Evolutionary conservation across 164 flowering plant genomes (phyloP), one percentile per base, ranked within the genome.

Genomic region (Vitis amurensis): DNA sequence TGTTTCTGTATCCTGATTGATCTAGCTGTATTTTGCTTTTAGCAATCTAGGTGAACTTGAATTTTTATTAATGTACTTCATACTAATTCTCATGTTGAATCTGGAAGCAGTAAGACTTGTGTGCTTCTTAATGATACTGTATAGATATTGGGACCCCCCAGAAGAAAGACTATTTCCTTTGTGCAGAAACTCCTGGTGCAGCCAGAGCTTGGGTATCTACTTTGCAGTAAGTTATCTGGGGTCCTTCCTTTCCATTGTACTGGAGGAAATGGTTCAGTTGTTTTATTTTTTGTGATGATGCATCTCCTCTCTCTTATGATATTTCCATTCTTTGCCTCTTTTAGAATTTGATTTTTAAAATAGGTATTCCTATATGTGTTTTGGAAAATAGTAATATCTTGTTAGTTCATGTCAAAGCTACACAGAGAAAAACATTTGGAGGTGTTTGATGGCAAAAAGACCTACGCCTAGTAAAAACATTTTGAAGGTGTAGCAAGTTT

Each of bases 181-280:
- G 99, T 85, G 95, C 99, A 50, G 97, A 96, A 83, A 96, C 98
- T 79, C 97, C 99, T 72, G 95, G 89, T 73, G 98, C 99, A 69
- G 89, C 99, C 68, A 93, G 88, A 82, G 99, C 99, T 60, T 96
- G 98, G 99, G 97, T 96, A 51, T 82, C 97, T 65, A 96, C 99
- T 63, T 80, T 96, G 74, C 97, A 89, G 99, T 96, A 79, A 87
- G 99, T 81, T 74, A 49, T 27, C 27, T 13, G 16, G 44, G 27
- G 27, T 23, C 27, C 27, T 23, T 23, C 27, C 27, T 23, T 23
- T 23, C 27, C 27, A 23, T 19, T 17, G 53, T 11, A 8, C 14
- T 31, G 14, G 3, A 59, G 23, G 44, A 29, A 60, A 60, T 31
- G 14, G 47, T 60, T 3, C 30, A 8, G 6, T 61, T 3, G 44